phyloP scores from a whole-genome alignment of 2,329 filamentous ascomycete species.

The Sporothrix phasma region DNA sequence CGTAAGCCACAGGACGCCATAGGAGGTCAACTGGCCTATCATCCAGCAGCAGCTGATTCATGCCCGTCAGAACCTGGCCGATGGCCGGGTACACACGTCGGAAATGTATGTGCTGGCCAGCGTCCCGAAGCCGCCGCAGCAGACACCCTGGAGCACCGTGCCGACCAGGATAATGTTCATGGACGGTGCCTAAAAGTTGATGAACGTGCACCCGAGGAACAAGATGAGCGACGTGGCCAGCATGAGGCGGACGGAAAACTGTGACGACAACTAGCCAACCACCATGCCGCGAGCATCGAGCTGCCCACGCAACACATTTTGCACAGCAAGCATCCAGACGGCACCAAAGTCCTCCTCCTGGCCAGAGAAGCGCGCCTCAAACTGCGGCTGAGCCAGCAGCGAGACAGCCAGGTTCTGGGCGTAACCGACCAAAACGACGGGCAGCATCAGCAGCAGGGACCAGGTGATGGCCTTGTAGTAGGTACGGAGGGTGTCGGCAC shows the following conservation, averaged over 20 bases:
- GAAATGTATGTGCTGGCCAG: constrained; percentile 20
- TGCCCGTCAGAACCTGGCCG: constrained; percentile 17
- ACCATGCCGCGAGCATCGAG: constrained; percentile 16
- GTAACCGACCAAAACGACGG: constrained; percentile 21
- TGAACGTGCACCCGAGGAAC: constrained; percentile 15
- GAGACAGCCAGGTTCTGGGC: constrained; percentile 20
- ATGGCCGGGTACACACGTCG: constrained; percentile 19
- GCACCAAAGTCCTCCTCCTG: constrained; percentile 15
- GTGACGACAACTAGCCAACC: constrained; percentile 19
- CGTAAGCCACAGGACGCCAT: constrained; percentile 18
- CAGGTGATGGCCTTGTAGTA: constrained; percentile 17
- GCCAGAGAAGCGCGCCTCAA: constrained; percentile 22
- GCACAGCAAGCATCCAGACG: constrained; percentile 19
- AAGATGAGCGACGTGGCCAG: constrained; percentile 12
- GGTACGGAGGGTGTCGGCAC: background rate
- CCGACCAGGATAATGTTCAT: constrained; percentile 18
- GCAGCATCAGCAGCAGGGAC: constrained; percentile 19
- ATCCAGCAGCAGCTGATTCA: constrained; percentile 21
- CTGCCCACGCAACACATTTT: constrained; percentile 19
- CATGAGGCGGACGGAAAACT: constrained; percentile 11
- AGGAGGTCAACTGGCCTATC: constrained; percentile 17
- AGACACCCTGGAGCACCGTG: constrained; percentile 20
- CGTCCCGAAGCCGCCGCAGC: constrained; percentile 19
- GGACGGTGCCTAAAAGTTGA: constrained; percentile 18
- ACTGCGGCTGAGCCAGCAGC: constrained; percentile 21